These are phyloP conservation scores for Trypanosoma cruzi DNA, from an alignment of 208 protist species.

Conservation along the genomic window DNA sequence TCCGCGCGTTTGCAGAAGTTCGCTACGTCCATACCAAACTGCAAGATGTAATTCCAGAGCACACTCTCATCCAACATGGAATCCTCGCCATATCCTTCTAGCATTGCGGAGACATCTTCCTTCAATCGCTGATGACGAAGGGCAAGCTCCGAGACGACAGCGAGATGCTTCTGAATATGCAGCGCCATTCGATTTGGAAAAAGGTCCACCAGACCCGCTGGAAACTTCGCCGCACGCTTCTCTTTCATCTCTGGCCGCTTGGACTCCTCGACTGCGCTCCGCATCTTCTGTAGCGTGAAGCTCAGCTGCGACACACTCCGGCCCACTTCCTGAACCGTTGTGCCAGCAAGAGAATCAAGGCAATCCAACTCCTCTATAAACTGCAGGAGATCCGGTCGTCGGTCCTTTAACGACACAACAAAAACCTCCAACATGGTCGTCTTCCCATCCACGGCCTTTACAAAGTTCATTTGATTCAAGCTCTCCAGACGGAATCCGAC, in stretches of 20 bases:
- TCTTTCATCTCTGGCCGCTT: constrained; percentile 42
- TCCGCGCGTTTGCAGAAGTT: constrained; percentile 38
- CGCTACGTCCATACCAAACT: constrained; percentile 56
- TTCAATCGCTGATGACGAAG: constrained; percentile 64
- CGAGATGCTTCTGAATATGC: constrained; percentile 35
- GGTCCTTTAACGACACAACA: constrained; percentile 51
- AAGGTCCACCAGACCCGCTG: constrained; percentile 33
- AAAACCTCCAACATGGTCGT: constrained; percentile 74
- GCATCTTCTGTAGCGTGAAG: constrained; percentile 71
- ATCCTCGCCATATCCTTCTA: constrained; percentile 80
- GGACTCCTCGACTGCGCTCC: constrained; percentile 58
- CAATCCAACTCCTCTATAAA: constrained; percentile 62
- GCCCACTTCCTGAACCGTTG: constrained; percentile 52
- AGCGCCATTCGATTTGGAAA: constrained; percentile 41
- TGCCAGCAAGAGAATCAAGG: constrained; percentile 17
- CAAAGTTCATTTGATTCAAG: constrained; percentile 65
- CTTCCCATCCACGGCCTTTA: constrained; percentile 75
- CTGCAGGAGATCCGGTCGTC: constrained; percentile 33
- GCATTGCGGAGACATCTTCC: constrained; percentile 67
- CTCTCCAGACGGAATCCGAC: constrained; percentile 74
- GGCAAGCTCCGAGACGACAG: constrained; percentile 46
- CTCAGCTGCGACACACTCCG: constrained; percentile 68
- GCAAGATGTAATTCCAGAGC: constrained; percentile 59
- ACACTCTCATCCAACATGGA: constrained; percentile 54
- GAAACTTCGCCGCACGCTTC: constrained; percentile 35